phyloP scores from a whole-genome alignment of 225 moss, liverwort and hornwort genomes.

The Rhytidiadelphus loreus region DNA sequence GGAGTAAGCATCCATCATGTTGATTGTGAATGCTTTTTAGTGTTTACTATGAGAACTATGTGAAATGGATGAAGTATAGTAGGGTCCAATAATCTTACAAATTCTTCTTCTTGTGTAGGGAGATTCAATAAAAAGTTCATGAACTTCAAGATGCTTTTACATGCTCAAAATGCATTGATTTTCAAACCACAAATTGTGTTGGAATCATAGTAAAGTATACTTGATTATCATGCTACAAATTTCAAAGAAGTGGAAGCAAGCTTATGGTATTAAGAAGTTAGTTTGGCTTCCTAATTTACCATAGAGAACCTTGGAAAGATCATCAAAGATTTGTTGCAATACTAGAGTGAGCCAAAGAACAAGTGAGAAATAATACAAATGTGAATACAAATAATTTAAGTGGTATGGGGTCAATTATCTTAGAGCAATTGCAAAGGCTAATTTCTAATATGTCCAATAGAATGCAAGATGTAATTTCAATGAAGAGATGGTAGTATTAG shows the following conservation, averaged over 20 bases:
- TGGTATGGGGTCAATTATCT: not conserved
- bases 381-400: no score
- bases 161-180: not conserved
- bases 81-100: not conserved
- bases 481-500: fast-evolving
- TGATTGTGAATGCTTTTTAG: no score
- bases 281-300: not conserved
- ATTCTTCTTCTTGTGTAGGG: not conserved
- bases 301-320: not conserved
- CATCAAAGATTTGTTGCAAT: not conserved
- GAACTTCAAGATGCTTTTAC: not conserved
- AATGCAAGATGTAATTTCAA: not conserved
- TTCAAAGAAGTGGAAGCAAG: not conserved
- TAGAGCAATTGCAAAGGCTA: not conserved
- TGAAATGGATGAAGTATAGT: no score
- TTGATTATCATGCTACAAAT: not conserved
- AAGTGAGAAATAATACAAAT: not conserved
- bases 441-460: not conserved
- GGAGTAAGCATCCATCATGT: no score
- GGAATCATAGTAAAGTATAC: not conserved
- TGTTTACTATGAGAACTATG: no score
- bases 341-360: not conserved
- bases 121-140: not conserved
- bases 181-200: not conserved
- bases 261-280: not conserved